phyloP scores from a whole-genome alignment of 139 green algal genomes.

The Tetratostichococcus sp. region DNA sequence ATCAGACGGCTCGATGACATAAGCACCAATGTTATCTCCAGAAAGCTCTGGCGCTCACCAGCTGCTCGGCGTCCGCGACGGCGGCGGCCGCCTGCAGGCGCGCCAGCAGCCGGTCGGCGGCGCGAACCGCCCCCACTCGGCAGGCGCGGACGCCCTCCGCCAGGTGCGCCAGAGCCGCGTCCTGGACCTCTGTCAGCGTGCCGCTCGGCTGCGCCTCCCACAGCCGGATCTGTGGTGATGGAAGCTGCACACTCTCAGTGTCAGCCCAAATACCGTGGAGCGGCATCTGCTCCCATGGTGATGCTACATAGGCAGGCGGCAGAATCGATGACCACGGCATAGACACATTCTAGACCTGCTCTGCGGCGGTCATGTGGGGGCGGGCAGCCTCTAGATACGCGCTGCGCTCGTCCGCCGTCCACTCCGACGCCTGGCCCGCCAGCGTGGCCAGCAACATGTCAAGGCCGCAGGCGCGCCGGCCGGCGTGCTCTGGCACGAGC shows the following conservation, averaged over 20 bases:
- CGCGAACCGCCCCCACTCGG: constrained; percentile 4
- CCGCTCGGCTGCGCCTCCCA: constrained; percentile 12
- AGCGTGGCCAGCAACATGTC: constrained; percentile 3
- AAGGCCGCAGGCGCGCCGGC: background rate
- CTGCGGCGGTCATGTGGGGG: constrained; percentile 18
- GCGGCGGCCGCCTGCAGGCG: constrained; percentile 1
- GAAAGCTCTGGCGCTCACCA: background rate
- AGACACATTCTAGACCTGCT: too few species aligned
- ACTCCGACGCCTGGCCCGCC: background rate
- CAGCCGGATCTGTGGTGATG: constrained; percentile 13
- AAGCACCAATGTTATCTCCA: too few species aligned
- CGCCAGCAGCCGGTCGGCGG: constrained; percentile 16
- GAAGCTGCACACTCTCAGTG: background rate
- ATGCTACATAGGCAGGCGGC: too few species aligned
- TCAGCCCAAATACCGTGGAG: too few species aligned
- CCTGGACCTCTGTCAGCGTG: constrained; percentile 26
- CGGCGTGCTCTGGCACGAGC: background rate
- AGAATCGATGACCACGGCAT: too few species aligned
- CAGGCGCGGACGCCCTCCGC: constrained; percentile 6
- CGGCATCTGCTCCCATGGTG: too few species aligned
- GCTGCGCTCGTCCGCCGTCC: background rate
- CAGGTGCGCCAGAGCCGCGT: constrained; percentile 30
- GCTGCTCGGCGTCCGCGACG: background rate
- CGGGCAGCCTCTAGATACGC: constrained; percentile 19
- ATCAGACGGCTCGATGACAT: too few species aligned